Base-by-base conservation (phyloP, 768 basidiomycete species). In the Russula sp. region DNA sequence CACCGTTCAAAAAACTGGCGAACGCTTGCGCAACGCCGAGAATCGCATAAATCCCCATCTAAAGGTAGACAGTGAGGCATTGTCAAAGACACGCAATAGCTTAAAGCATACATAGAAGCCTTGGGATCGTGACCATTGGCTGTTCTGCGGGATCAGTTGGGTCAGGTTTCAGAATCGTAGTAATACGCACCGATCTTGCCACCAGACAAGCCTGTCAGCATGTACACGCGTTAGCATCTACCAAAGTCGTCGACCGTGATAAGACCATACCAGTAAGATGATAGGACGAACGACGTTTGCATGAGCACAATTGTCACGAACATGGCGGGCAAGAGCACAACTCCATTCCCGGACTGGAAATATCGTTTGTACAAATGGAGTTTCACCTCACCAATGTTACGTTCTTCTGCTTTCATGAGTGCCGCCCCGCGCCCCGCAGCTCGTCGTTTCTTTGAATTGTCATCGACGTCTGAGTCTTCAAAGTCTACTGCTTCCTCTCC, bases 321-420 rank as follows among this genome's bases (percentile, higher is more conserved):
- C 48, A 96, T 72, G n/a, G 22, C 58, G 0, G 94, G 92, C 1
- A 94, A 67, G 22, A 91, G 78, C 57, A 87, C 67, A 3, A 64
- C 65, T 11, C 91, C 92, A 34, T 83, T 83, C 1, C 86, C 94
- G 3, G 92, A 90, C 34, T 77, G 74, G 55, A 89, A 71, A 73
- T 94, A 96, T 38, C 80, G 71, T 71, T 76, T 80, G 69, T 87
- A 87, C 11, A 86, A 80, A 1, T 74, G 65, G 67, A 75, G 71
- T 36, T 79, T 78, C 67, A 93, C 82, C 0, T 89, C 83, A 3
- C 92, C 94, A 0, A 84, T 86, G 68, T 88, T 89, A n/a, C 92
- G 79, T 72, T 94, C 92, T 74, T 95, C 94, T 30, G 76, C 78
- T 71, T 93, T 90, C 90, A 94, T 95, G 49, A 94, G 76, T 13